These are phyloP conservation scores for Lipomyces yamadae DNA, from an alignment of 805 yeast species.

Conservation along the genomic window DNA sequence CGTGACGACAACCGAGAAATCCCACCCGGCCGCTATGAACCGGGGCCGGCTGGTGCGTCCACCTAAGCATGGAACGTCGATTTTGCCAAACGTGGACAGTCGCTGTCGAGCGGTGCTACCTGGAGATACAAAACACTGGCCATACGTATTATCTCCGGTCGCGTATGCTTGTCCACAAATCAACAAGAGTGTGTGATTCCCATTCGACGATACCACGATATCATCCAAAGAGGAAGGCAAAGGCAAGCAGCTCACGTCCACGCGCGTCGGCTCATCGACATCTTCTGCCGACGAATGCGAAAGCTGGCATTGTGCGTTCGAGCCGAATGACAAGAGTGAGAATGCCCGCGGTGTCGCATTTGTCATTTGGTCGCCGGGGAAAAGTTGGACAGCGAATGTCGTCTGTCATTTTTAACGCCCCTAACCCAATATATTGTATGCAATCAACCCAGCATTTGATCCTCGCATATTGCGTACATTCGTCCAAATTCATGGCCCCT, in stretches of 20 bases:
- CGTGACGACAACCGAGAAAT: conserved; percentile 61
- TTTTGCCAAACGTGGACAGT: neutral
- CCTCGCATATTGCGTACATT: neutral
- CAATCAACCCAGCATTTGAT: neutral
- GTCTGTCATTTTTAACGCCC: neutral
- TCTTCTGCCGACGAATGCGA: conserved; percentile 24
- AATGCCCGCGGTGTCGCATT: conserved; percentile 4
- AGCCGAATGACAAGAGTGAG: conserved; percentile 28
- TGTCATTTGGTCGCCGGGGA: neutral
- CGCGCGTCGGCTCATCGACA: conserved; percentile 21
- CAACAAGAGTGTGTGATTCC: conserved; percentile 78
- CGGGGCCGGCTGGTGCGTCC: neutral
- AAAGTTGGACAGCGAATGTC: neutral
- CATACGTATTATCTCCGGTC: conserved; percentile 61
- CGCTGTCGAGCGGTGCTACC: neutral
- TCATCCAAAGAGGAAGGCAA: neutral
- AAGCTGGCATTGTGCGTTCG: conserved; percentile 31
- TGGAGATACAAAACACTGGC: conserved; percentile 57
- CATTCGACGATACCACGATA: conserved; percentile 59
- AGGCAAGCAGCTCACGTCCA: neutral
- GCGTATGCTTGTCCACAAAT: conserved; percentile 59
- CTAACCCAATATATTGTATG: neutral
- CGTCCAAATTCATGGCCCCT: neutral
- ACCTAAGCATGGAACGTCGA: neutral
- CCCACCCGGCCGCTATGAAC: conserved; percentile 78